Percentiles rank a stretch among this genome's conserved stretches.
These are phyloP conservation scores for Elongisporangium anandrum DNA, from an alignment of 352 stramenopile species.

Conservation along the genomic window DNA sequence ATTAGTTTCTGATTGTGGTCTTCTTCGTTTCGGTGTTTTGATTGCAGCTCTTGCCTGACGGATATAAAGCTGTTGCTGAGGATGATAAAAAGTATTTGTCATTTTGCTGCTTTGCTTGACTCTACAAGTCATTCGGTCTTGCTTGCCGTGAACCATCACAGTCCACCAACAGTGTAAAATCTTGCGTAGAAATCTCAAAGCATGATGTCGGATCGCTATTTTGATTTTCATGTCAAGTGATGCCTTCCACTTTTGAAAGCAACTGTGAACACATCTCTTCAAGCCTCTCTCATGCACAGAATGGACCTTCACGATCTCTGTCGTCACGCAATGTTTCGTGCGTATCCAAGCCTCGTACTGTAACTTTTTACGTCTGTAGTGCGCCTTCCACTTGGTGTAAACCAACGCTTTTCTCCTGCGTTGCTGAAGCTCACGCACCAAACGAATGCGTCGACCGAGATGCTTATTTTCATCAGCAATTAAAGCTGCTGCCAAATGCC, in stretches of 20 bases:
- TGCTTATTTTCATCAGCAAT: not conserved
- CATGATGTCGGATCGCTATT: conserved; percentile 13
- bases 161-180: conserved; percentile 34
- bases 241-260: conserved; percentile 6
- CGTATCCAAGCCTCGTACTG: conserved; percentile 1
- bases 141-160: conserved; percentile 36
- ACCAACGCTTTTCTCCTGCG: not conserved
- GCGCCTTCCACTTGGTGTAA: not conserved
- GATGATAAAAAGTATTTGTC: conserved; percentile 30
- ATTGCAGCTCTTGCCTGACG: not conserved
- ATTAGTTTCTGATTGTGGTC: not conserved
- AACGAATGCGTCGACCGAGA: not conserved
- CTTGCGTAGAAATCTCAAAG: conserved; percentile 12
- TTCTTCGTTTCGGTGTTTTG: conserved; percentile 5
- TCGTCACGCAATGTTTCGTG: conserved; percentile 1
- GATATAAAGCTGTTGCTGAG: conserved; percentile 19
- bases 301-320: conserved; percentile 1
- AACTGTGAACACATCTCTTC: conserved; percentile 4
- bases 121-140: conserved; percentile 39
- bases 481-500: not conserved
- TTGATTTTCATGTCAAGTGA: not conserved
- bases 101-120: conserved; percentile 26
- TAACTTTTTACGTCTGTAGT: not conserved
- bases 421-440: too few species aligned
- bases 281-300: not conserved